Evolutionary conservation across 2,329 filamentous ascomycete species (phyloP).

Genomic region (Delphinella strobiligena): DNA sequence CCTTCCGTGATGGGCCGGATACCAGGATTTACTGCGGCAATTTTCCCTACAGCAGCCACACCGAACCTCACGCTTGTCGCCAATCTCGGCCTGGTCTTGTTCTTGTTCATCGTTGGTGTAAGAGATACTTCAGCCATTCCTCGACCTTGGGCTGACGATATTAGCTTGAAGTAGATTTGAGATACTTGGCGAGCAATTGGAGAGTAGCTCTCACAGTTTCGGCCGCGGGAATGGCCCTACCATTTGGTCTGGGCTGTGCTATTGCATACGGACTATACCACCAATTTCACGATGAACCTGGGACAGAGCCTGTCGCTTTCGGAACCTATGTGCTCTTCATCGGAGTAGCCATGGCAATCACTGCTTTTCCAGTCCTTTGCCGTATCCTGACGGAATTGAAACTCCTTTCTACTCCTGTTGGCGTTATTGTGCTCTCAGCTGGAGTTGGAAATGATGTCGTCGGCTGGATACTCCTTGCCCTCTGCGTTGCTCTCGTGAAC

Average conservation of each 20-base stretch:
- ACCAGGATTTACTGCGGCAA: slow-evolving; percentile 60
- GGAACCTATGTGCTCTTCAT: slow-evolving; percentile 65
- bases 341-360: slow-evolving; percentile 87
- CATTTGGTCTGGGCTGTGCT: slow-evolving; percentile 69
- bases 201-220: slow-evolving; percentile 65
- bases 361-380: slow-evolving; percentile 79
- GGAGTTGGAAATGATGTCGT: slow-evolving; percentile 88
- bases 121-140: too few species aligned
- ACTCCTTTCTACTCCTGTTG: slow-evolving; percentile 68
- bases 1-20: slow-evolving; percentile 83
- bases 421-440: slow-evolving; percentile 77
- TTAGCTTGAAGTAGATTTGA: slow-evolving; percentile 65
- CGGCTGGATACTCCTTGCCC: slow-evolving; percentile 82
- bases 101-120: slow-evolving; percentile 69
- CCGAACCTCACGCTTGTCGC: slow-evolving; percentile 65
- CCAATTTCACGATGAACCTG: slow-evolving; percentile 50
- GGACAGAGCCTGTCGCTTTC: slow-evolving; percentile 47
- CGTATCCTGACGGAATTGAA: slow-evolving; percentile 88
- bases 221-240: slow-evolving; percentile 65
- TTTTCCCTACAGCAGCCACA: slow-evolving; percentile 67
- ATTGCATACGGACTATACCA: slow-evolving; percentile 74
- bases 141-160: too few species aligned
- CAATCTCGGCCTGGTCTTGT: slow-evolving; percentile 72
- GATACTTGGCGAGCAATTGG: slow-evolving; percentile 70
- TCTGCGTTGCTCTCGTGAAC: slow-evolving; percentile 89